Evolutionary conservation across 768 basidiomycete species (phyloP), one percentile per base, ranked within the genome.

Genomic region (Mycena leptocephala): DNA sequence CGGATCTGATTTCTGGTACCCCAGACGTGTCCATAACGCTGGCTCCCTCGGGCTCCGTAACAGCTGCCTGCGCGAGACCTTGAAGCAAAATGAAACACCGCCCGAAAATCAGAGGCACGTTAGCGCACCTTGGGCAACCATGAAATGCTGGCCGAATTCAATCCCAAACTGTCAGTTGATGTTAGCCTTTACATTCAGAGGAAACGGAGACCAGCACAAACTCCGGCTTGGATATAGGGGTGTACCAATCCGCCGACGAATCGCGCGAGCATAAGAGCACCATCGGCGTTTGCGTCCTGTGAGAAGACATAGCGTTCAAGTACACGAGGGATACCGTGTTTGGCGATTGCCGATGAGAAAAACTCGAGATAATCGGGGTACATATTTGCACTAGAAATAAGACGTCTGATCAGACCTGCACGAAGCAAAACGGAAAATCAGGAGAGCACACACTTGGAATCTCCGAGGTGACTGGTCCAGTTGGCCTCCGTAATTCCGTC

Each of bases 251-350:
- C 63, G 26, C 72, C 55, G n/a, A 73, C 53, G 46, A 73, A 66
- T 11, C 72, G 70, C 33, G 51, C 39, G 37, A 72, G 81, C 88
- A 89, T 89, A 20, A 80, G 37, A 10, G 75, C 75, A 5, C 83
- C 86, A 18, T 83, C 76, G 32, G 70, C 77, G 56, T 88, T 87
- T 7, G 84, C 87, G 4, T 82, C 80, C 0, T 75, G 61, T 22
- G 79, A 78, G 74, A 92, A 92, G 1, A 92, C 78, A 76, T 88
- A 92, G 73, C 82, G 83, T 78, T 93, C 91, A 5, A 92, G 76
- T 1, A 86, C 83, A 14, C 83, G 84, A 7, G 84, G 75, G 2
- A 81, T 83, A 0, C 91, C 91, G 2, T 82, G 65, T 22, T 82
- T 76, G 24, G 80, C 77, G 11, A 93, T 82, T 43, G 86, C 85